These are phyloP conservation scores for Penstemon newberryi DNA, from an alignment of 257 asterid species.

Conservation along the genomic window DNA sequence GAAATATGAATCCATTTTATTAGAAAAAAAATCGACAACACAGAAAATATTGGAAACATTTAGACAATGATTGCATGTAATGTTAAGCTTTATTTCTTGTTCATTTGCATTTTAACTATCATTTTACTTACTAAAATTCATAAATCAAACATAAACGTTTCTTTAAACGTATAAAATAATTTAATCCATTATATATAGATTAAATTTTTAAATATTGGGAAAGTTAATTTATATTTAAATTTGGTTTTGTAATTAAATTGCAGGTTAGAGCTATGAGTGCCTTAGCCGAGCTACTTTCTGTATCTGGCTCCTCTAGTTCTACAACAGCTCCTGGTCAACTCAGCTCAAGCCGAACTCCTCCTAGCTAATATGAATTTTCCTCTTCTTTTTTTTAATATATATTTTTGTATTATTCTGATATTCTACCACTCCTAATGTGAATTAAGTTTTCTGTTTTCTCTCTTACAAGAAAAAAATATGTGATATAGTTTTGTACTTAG, in stretches of 20 bases:
- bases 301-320: conserved; percentile 37
- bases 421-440: conserved; percentile 38
- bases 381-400: neutral
- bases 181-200: too few relatives aligned
- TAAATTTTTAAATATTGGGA: neutral
- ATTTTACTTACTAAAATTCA: too few relatives aligned
- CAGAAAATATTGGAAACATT: too few relatives aligned
- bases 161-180: too few relatives aligned
- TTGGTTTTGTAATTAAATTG: neutral
- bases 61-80: too few relatives aligned
- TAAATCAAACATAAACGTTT: too few relatives aligned
- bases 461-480: conserved; percentile 19
- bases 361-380: conserved; percentile 36
- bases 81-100: too few relatives aligned
- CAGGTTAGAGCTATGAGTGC: conserved; percentile 90
- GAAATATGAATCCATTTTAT: too few relatives aligned
- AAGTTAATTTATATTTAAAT: neutral
- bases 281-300: conserved; percentile 75
- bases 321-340: conserved; percentile 37
- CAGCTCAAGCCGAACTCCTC: conserved; percentile 41
- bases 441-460: conserved; percentile 30
- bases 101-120: too few relatives aligned
- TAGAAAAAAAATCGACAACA: too few relatives aligned
- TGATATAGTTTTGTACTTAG: conserved; percentile 27
- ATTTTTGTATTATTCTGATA: conserved; percentile 23